phyloP scores from a whole-genome alignment of 148 eudicot genomes.

The Rhododendron simsii region DNA sequence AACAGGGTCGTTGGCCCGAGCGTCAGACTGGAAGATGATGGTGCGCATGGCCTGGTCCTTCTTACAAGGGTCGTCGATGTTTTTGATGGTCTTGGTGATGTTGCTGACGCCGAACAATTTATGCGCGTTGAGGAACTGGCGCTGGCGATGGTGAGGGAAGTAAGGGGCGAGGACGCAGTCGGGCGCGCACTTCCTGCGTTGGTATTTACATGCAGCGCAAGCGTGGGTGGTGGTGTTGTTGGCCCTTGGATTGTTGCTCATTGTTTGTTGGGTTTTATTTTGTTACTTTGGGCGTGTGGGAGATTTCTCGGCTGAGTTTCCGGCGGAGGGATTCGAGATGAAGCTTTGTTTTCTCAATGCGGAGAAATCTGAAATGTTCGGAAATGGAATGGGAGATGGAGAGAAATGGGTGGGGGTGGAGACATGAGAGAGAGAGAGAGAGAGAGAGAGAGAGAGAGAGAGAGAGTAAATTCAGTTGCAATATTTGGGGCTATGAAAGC shows the following conservation, averaged over 20 bases:
- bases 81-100: conserved; percentile 63
- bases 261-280: neutral
- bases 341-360: conserved; percentile 33
- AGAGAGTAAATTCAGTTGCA: conserved; percentile 12
- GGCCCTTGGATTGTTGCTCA: neutral
- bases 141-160: conserved; percentile 69
- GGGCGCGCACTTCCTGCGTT: conserved; percentile 66
- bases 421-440: neutral
- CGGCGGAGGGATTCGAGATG: conserved; percentile 38
- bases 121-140: conserved; percentile 74
- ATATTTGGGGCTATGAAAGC: neutral
- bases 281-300: conserved; percentile 17
- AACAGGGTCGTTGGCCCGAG: neutral
- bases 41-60: conserved; percentile 36
- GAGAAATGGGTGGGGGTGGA: conserved; percentile 29
- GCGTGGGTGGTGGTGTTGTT: conserved; percentile 38
- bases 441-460: conserved; percentile 17
- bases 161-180: conserved; percentile 77
- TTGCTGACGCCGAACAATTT: conserved; percentile 82
- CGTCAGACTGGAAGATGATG: neutral
- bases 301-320: conserved; percentile 62
- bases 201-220: conserved; percentile 86
- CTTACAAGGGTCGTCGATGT: conserved; percentile 27
- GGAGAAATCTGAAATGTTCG: conserved; percentile 2
- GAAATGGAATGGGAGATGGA: conserved; percentile 16